Evolutionary conservation across 2,329 filamentous ascomycete genomes (phyloP).

Genomic region (Aureobasidium sp.): DNA sequence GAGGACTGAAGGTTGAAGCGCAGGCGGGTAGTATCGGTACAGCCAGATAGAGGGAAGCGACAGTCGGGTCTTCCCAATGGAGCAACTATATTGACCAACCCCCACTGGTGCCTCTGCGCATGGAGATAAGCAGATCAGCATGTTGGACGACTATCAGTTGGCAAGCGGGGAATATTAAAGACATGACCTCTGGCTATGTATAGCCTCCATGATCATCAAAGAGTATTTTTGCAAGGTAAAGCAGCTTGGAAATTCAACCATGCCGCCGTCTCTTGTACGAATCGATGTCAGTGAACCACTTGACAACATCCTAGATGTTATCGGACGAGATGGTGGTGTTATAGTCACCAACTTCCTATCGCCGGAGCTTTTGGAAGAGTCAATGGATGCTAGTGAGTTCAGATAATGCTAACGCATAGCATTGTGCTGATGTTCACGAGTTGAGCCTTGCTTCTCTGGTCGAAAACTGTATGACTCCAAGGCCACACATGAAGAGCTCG

Average conservation of each 20-base stretch:
- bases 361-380: background rate
- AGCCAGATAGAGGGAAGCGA: background rate
- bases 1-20: background rate
- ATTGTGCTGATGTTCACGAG: background rate
- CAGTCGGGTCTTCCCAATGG: background rate
- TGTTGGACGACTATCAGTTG: background rate
- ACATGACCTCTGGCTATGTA: background rate
- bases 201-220: background rate
- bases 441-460: background rate
- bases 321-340: background rate
- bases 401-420: too few species aligned
- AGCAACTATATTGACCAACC: background rate
- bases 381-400: background rate
- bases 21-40: background rate
- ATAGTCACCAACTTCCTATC: background rate
- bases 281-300: background rate
- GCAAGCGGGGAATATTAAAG: background rate
- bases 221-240: background rate
- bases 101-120: background rate
- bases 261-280: background rate
- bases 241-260: background rate
- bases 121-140: background rate
- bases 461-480: background rate
- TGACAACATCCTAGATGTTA: background rate
- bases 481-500: background rate